Percentiles rank a stretch among this genome's conserved stretches.
Conservation (phyloP, 2,329 filamentous ascomycete species). For the Colletotrichum sp. region DNA sequence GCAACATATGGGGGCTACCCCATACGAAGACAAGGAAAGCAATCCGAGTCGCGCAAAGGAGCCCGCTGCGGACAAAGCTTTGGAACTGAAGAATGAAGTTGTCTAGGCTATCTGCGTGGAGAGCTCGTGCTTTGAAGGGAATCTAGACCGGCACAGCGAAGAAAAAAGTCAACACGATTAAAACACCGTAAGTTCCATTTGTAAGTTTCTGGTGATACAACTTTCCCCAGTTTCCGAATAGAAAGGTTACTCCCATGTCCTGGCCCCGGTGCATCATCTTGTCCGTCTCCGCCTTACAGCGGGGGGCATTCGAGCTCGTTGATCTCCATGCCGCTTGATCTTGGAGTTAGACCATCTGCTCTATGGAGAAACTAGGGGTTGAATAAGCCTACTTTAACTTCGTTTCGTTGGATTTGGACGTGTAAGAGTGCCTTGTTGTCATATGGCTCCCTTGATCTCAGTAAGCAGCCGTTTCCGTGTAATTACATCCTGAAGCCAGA, state of each 20-base stretch:
- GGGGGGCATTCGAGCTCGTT: neutral
- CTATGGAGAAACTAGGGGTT: neutral
- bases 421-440: neutral
- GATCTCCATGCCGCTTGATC: neutral
- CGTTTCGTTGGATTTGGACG: neutral
- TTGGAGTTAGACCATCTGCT: neutral
- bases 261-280: neutral
- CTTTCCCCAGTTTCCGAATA: neutral
- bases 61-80: neutral
- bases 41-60: neutral
- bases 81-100: neutral
- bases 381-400: neutral
- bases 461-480: neutral
- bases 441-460: neutral
- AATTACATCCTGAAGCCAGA: neutral
- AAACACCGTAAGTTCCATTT: neutral
- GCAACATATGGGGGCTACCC: slow-evolving; percentile 47
- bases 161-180: neutral
- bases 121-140: neutral
- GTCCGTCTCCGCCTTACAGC: neutral
- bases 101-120: neutral
- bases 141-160: neutral
- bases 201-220: neutral
- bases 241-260: neutral
- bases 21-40: slow-evolving; percentile 44